phyloP scores from a whole-genome alignment of 2,329 filamentous ascomycete species.

The Penicillium sp. region DNA sequence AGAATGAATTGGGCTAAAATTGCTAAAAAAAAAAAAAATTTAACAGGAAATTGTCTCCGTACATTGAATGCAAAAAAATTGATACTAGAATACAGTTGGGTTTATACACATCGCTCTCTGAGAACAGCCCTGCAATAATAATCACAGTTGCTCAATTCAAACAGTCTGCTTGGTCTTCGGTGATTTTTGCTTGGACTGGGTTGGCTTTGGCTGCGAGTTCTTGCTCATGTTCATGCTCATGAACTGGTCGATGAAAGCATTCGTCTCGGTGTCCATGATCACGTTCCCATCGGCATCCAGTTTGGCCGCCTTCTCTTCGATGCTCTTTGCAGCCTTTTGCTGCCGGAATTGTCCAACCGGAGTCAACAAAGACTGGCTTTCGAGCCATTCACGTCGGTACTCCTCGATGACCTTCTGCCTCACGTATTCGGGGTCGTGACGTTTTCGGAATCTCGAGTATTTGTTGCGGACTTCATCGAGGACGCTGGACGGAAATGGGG shows the following conservation, averaged over 20 bases:
- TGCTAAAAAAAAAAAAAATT: background rate
- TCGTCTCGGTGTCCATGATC: slow-evolving; percentile 31
- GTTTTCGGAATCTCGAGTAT: slow-evolving; percentile 73
- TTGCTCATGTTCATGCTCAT: slow-evolving; percentile 23
- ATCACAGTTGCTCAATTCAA: slow-evolving; percentile 2
- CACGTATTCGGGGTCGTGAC: slow-evolving; percentile 71
- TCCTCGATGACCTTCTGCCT: slow-evolving; percentile 59
- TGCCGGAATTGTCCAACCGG: slow-evolving; percentile 43
- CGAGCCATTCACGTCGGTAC: slow-evolving; percentile 42
- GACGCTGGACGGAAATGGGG: slow-evolving; percentile 73
- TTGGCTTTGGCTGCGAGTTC: slow-evolving; percentile 1
- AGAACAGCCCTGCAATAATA: slow-evolving; percentile 3
- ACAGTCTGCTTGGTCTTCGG: slow-evolving; percentile 11
- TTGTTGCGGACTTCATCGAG: slow-evolving; percentile 81
- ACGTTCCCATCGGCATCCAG: slow-evolving; percentile 38
- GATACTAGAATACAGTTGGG: slow-evolving; percentile 26
- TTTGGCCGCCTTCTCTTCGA: slow-evolving; percentile 31
- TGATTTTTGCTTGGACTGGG: slow-evolving; percentile 11
- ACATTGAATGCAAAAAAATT: slow-evolving; percentile 8
- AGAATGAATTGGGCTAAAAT: background rate
- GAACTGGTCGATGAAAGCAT: slow-evolving; percentile 35
- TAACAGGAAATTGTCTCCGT: background rate
- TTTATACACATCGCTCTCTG: slow-evolving; percentile 27
- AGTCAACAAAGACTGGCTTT: slow-evolving; percentile 45
- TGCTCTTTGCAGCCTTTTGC: slow-evolving; percentile 35